Evolutionary conservation across 768 basidiomycete species (phyloP).

Genomic region (Collybia sordida): DNA sequence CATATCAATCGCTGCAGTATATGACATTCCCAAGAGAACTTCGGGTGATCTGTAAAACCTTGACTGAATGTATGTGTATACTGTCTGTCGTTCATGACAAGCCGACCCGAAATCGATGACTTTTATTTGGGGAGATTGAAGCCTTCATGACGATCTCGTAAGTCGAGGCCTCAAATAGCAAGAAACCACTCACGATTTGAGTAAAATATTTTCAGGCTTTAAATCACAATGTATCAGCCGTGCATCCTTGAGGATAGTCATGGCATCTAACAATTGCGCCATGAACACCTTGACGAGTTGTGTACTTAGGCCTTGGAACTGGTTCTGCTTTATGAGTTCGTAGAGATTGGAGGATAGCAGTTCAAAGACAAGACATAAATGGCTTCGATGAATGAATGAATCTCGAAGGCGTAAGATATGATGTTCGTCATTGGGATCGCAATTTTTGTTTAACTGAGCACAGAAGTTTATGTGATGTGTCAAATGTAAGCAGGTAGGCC

Average conservation of each 20-base stretch:
- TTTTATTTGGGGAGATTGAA: conserved; percentile 98
- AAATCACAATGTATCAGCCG: conserved; percentile 97
- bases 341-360: conserved; percentile 96
- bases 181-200: conserved; percentile 73
- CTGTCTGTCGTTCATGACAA: conserved; percentile 98
- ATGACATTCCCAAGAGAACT: conserved; percentile 91
- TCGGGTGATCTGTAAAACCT: conserved; percentile 98
- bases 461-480: conserved; percentile 4
- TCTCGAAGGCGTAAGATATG: conserved; percentile 95
- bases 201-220: conserved; percentile 97
- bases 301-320: conserved; percentile 95
- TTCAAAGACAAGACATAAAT: conserved; percentile 97
- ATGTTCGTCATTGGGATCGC: conserved; percentile 93
- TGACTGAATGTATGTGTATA: conserved; percentile 99
- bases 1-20: conserved; percentile 97
- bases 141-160: conserved; percentile 38
- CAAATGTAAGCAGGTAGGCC: not conserved
- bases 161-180: conserved; percentile 1
- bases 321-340: conserved; percentile 99
- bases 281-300: conserved; percentile 99
- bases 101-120: conserved; percentile 99
- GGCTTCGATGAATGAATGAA: conserved; percentile 94
- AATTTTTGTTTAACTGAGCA: conserved; percentile 85
- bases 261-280: conserved; percentile 88
- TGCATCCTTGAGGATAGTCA: conserved; percentile 92